A percentile compares a stretch with the other conserved stretches of the same genome.
Evolutionary conservation across 2,329 filamentous ascomycete species (phyloP).

Genomic region (Sclerotinia glacialis): DNA sequence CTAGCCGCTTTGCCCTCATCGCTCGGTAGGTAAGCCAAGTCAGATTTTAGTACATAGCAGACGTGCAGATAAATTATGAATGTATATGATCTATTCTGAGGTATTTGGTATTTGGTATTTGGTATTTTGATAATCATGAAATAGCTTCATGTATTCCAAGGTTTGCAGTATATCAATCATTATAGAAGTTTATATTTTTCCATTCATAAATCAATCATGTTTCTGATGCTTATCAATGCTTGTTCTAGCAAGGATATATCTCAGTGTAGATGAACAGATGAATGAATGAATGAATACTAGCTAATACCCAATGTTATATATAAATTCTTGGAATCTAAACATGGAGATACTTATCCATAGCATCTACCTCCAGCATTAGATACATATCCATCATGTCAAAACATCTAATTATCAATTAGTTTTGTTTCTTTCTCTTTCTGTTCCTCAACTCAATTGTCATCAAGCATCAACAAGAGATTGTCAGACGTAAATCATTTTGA

Average conservation of each 20-base stretch:
- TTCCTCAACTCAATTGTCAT: not conserved
- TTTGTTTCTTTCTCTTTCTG: not conserved
- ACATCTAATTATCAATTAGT: not conserved
- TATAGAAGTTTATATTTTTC: not conserved
- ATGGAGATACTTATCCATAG: not conserved
- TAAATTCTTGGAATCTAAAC: not conserved
- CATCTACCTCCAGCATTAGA: not conserved
- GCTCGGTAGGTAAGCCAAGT: not conserved
- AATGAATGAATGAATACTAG: not conserved
- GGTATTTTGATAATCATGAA: too few relatives aligned
- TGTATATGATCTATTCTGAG: too few relatives aligned
- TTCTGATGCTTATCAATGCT: not conserved
- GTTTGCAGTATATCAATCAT: not conserved
- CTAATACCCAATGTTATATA: not conserved
- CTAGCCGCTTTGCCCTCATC: not conserved
- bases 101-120: too few relatives aligned
- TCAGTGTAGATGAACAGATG: too few relatives aligned
- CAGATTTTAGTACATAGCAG: slow-evolving; percentile 1
- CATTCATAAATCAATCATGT: slow-evolving; percentile 7
- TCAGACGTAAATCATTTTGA: too few relatives aligned
- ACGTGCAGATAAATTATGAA: not conserved
- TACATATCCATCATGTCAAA: not conserved
- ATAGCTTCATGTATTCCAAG: too few relatives aligned
- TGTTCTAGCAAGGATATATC: not conserved
- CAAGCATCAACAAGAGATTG: not conserved